Percentiles rank a stretch among this genome's conserved stretches.
Evolutionary conservation across 176 grass and related monocot species (phyloP).

Genomic region (Zoysia pacifica): DNA sequence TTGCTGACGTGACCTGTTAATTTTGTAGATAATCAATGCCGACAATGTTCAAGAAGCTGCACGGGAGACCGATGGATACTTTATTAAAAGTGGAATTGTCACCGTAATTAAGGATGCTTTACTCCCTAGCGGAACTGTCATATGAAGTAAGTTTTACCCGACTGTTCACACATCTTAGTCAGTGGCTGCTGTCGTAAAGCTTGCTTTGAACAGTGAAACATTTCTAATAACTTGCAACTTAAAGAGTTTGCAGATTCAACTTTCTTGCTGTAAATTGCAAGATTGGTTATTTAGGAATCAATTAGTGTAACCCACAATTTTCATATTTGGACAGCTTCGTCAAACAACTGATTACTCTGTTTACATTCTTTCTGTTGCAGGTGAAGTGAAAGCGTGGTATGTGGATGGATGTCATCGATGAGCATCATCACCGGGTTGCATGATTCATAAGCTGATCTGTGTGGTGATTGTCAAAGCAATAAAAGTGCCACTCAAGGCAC

Average conservation of each 20-base stretch:
- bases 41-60: conserved; percentile 88
- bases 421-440: neutral
- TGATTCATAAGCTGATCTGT: conserved; percentile 16
- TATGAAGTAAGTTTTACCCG: conserved; percentile 57
- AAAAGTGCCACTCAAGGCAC: conserved; percentile 44
- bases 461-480: conserved; percentile 33
- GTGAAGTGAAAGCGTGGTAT: neutral
- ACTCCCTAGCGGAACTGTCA: conserved; percentile 78
- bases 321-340: neutral
- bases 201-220: conserved; percentile 6
- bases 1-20: conserved; percentile 7
- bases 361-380: conserved; percentile 12
- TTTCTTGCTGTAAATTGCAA: conserved; percentile 17
- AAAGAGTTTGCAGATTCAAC: conserved; percentile 8
- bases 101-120: conserved; percentile 92
- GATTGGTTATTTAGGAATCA: neutral
- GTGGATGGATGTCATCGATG: neutral
- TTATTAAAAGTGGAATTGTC: conserved; percentile 96
- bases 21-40: conserved; percentile 76
- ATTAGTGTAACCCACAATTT: neutral
- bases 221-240: conserved; percentile 8
- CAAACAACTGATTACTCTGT: neutral
- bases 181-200: neutral
- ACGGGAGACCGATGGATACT: conserved; percentile 91
- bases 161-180: neutral